Evolutionary conservation across 257 asterid genomes (phyloP).

Genomic region (Solanum ahanhuiri): DNA sequence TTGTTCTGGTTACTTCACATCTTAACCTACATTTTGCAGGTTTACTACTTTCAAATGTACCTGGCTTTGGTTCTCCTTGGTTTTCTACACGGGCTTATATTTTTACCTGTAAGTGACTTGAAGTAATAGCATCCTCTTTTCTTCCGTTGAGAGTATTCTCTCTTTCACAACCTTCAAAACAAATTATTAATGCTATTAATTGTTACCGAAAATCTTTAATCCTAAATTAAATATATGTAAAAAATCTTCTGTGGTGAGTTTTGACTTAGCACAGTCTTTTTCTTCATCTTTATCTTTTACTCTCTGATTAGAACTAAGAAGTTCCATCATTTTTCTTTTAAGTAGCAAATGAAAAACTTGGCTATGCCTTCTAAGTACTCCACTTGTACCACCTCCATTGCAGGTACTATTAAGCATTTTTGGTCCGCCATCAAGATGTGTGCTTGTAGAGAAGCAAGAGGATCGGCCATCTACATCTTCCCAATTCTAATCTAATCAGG

Average conservation of each 20-base stretch:
- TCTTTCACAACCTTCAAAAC: neutral
- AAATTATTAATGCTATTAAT: neutral
- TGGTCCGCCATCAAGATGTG: slow-evolving; percentile 97
- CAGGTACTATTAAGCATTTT: slow-evolving; percentile 89
- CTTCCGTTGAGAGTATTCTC: neutral
- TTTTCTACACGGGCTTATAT: slow-evolving; percentile 77
- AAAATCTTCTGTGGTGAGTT: neutral
- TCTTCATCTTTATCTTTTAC: neutral
- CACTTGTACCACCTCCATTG: neutral
- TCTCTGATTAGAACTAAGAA: neutral
- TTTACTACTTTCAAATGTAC: slow-evolving; percentile 93
- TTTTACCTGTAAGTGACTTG: slow-evolving; percentile 65
- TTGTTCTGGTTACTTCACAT: slow-evolving; percentile 8
- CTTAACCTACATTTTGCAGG: slow-evolving; percentile 31
- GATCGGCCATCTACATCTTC: slow-evolving; percentile 89
- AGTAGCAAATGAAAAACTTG: neutral
- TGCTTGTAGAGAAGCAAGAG: slow-evolving; percentile 87
- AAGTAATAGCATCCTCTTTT: neutral
- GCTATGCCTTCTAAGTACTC: neutral
- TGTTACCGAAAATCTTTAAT: neutral
- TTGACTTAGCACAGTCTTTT: neutral
- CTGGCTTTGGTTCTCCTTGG: slow-evolving; percentile 88
- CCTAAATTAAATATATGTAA: neutral
- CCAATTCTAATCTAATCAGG: slow-evolving; percentile 34
- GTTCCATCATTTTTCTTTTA: neutral